A percentile compares a stretch with the other conserved stretches of the same genome.
Evolutionary conservation across 2,329 filamentous ascomycete genomes (phyloP).

Genomic region (Aspergillus brunneoviolaceus): DNA sequence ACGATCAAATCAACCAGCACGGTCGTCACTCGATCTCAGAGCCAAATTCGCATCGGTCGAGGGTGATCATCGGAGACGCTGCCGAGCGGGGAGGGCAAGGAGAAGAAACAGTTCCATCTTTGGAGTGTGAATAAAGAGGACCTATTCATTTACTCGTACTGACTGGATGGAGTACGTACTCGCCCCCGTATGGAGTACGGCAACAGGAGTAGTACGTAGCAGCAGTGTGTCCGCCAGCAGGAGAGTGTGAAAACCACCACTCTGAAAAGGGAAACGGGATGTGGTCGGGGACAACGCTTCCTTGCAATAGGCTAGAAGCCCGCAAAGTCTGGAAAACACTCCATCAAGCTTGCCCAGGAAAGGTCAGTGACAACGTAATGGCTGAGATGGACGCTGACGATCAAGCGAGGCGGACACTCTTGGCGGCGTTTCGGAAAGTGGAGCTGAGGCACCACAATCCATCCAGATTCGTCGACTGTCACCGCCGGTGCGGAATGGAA

Average conservation of each 20-base stretch:
- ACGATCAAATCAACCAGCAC: neutral
- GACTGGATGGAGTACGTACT: too few species aligned
- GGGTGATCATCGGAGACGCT: neutral
- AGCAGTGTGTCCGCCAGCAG: neutral
- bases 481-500: too few species aligned
- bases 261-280: slow-evolving; percentile 11
- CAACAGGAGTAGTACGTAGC: too few species aligned
- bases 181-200: too few species aligned
- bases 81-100: neutral
- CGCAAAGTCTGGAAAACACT: slow-evolving; percentile 14
- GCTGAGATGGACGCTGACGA: slow-evolving; percentile 24
- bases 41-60: neutral
- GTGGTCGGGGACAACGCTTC: slow-evolving; percentile 1
- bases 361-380: slow-evolving; percentile 22
- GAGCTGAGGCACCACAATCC: slow-evolving; percentile 14
- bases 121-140: neutral
- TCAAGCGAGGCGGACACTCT: slow-evolving; percentile 21
- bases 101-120: neutral
- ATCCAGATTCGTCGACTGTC: neutral
- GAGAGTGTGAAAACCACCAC: too few species aligned
- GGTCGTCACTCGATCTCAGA: neutral
- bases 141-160: too few species aligned
- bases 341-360: slow-evolving; percentile 11
- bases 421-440: slow-evolving; percentile 27
- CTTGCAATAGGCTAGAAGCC: slow-evolving; percentile 11